Evolutionary conservation across 2,329 filamentous ascomycete genomes (phyloP).

Genomic region (Pseudogymnoascus sp.): DNA sequence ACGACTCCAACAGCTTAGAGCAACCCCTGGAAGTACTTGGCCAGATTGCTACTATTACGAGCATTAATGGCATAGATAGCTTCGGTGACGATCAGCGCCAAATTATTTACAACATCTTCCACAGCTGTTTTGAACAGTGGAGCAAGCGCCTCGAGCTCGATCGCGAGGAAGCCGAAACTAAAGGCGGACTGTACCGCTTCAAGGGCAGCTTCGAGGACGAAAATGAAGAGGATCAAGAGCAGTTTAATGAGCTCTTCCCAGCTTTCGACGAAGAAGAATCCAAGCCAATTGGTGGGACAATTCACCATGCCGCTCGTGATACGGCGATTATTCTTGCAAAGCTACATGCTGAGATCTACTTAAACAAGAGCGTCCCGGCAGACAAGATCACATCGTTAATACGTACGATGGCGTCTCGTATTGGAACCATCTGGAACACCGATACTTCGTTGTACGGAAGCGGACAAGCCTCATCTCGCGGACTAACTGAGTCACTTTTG

Average conservation of each 20-base stretch:
- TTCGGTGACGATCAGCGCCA: conserved; percentile 40
- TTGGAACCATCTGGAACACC: conserved; percentile 19
- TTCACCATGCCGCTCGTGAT: conserved; percentile 19
- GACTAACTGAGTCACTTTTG: conserved; percentile 49
- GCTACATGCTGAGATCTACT: conserved; percentile 44
- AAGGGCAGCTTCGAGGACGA: conserved; percentile 69
- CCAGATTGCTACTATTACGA: conserved; percentile 37
- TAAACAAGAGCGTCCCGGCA: conserved; percentile 15
- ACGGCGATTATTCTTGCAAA: conserved; percentile 50
- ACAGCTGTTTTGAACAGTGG: conserved; percentile 73
- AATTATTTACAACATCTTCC: conserved; percentile 58
- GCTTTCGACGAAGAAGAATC: conserved; percentile 50
- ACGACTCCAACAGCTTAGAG: neutral
- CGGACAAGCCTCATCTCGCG: conserved; percentile 5
- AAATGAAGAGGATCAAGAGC: conserved; percentile 64
- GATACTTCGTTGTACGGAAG: conserved; percentile 21
- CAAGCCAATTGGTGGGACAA: conserved; percentile 18
- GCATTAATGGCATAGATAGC: conserved; percentile 41
- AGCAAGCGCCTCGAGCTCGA: conserved; percentile 68
- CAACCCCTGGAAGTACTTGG: conserved; percentile 43
- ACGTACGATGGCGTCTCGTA: conserved; percentile 21
- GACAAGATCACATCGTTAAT: conserved; percentile 25
- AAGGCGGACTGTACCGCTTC: conserved; percentile 75
- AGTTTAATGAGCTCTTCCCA: conserved; percentile 77
- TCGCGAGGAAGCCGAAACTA: conserved; percentile 64